phyloP scores from a whole-genome alignment of 495 filamentous ascomycete genomes.

The Tirmania nivea region DNA sequence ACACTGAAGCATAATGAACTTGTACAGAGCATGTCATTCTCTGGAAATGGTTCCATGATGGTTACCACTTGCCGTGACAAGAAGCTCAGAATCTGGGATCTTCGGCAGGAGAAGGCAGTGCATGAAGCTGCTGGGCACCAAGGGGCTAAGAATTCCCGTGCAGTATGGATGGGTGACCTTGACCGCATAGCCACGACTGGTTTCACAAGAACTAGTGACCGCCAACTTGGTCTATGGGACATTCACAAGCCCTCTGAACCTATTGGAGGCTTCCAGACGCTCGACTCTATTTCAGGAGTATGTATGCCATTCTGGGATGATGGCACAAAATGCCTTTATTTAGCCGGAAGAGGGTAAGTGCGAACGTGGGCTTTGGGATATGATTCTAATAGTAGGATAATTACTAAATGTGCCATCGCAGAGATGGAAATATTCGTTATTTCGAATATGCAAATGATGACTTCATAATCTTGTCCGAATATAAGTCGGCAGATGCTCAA shows the following conservation, averaged over 20 bases:
- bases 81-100: constrained; percentile 93
- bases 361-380: neutral
- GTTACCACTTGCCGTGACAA: constrained; percentile 94
- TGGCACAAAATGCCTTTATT: constrained; percentile 72
- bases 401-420: constrained; percentile 16
- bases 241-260: constrained; percentile 56
- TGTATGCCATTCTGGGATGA: constrained; percentile 99
- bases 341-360: constrained; percentile 85
- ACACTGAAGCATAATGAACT: constrained; percentile 71
- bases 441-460: constrained; percentile 95
- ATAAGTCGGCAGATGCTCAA: constrained; percentile 88
- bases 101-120: constrained; percentile 68
- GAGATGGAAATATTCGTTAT: constrained; percentile 96
- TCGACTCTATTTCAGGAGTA: constrained; percentile 90
- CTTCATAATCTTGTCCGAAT: constrained; percentile 86
- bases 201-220: constrained; percentile 95
- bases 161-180: constrained; percentile 51
- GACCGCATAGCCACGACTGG: constrained; percentile 89
- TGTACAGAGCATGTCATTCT: constrained; percentile 91
- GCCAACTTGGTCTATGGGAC: constrained; percentile 91
- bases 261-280: constrained; percentile 62
- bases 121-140: constrained; percentile 70
- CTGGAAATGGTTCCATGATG: constrained; percentile 66
- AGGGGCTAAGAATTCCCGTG: constrained; percentile 89
- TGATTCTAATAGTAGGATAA: neutral